A percentile compares a stretch with the other conserved stretches of the same genome.
Conservation (phyloP, 805 yeast genomes). For the Groenewaldozyma tartarivorans region DNA sequence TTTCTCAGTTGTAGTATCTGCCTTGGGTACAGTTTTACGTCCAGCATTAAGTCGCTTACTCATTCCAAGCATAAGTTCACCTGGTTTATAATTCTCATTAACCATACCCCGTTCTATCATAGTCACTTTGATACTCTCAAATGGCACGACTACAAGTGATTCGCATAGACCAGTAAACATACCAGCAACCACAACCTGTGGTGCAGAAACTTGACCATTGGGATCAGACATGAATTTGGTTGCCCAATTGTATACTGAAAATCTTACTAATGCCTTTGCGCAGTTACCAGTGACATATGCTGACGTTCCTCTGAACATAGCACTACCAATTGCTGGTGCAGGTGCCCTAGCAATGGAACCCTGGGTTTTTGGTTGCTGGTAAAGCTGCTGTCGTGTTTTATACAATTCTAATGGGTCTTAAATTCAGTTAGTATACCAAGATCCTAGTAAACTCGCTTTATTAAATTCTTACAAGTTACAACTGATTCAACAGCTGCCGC, state of each 20-base stretch:
- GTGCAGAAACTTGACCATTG: slow-evolving; percentile 48
- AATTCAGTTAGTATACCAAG: slow-evolving; percentile 15
- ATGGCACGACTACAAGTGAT: slow-evolving; percentile 70
- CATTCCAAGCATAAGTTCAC: background rate
- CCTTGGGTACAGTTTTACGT: background rate
- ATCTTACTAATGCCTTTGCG: slow-evolving; percentile 62
- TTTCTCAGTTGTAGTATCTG: slow-evolving; percentile 6
- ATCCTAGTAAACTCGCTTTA: background rate
- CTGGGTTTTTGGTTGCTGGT: background rate
- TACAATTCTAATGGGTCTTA: slow-evolving; percentile 33
- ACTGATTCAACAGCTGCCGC: slow-evolving; percentile 30
- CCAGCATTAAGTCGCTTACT: background rate
- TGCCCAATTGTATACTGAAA: slow-evolving; percentile 65
- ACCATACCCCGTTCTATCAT: slow-evolving; percentile 18
- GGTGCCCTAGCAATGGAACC: slow-evolving; percentile 1
- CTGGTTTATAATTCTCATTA: background rate
- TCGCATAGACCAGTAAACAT: slow-evolving; percentile 74
- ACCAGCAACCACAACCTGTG: slow-evolving; percentile 77
- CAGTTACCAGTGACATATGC: slow-evolving; percentile 70
- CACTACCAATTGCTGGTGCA: slow-evolving; percentile 10
- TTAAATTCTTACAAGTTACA: slow-evolving; percentile 27
- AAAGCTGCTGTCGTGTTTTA: slow-evolving; percentile 29
- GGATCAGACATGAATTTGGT: slow-evolving; percentile 56
- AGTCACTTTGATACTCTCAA: slow-evolving; percentile 44
- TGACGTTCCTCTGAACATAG: slow-evolving; percentile 51